Evolutionary conservation across 352 stramenopile species (phyloP), one percentile per base, ranked within the genome.

Genomic region (Albugo candida): DNA sequence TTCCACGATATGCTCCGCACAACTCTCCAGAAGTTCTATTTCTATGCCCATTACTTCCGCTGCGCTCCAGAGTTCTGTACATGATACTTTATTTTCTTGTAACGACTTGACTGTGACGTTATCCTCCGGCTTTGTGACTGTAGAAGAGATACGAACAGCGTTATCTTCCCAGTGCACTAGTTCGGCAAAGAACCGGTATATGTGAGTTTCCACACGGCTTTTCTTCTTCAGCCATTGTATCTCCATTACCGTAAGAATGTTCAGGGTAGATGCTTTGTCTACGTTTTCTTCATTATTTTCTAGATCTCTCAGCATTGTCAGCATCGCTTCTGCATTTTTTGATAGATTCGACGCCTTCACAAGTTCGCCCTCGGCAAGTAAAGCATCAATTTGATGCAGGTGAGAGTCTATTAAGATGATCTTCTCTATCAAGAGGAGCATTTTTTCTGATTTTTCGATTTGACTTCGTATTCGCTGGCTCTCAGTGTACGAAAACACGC

Each of bases 351-450:
- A 31, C 24, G 24, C 24, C 24, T 31, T 31, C 8, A 31, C 24
- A 8, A 31, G 24, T 8, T 31, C 24, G 24, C 8, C 24, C 24
- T 31, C 24, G 24, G 3, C 24, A 31, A 31, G 24, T 31, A 31
- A 31, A 31, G 24, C 24, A 31, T 31, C 24, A 10, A 31, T 43
- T 24, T 43, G 38, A 24, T 8, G 38, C 38, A 43, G 8, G 11
- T 65, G 41, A n/a, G 61, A 56, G 42, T 86, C 70, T 13, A 77
- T 63, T 48, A 70, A 57, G 17, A 59, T 81, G 11, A 87, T 58
- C n/a, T 79, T 72, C 55, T 84, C 74, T 16, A 82, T 66, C 13
- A 80, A 58, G 49, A 53, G 35, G 37, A 87, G 52, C 62, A 79
- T 79, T n/a, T 49, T 58, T 21, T 64, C 65, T 1, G 69, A 80